Evolutionary conservation across 257 asterid species (phyloP).

Genomic region (Solanum sejunctum): DNA sequence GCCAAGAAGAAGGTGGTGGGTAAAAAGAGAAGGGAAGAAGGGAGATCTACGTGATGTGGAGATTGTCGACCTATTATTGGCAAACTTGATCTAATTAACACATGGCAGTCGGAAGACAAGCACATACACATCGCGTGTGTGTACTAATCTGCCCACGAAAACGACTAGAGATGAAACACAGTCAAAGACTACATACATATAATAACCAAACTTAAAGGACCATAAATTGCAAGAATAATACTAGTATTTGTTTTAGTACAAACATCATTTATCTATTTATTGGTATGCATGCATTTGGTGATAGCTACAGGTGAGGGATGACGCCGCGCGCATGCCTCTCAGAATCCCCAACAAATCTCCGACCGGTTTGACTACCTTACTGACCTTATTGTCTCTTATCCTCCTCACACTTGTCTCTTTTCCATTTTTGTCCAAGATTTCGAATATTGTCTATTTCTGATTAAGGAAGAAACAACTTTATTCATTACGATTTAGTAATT

Average conservation of each 20-base stretch:
- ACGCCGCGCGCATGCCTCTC: slow-evolving; percentile 21
- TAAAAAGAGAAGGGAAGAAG: not conserved
- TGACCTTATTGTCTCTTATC: not conserved
- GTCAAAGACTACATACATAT: not conserved
- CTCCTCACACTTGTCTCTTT: not conserved
- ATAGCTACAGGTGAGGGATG: slow-evolving; percentile 2
- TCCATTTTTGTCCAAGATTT: not conserved
- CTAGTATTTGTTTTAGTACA: too few species aligned
- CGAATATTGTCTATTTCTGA: not conserved
- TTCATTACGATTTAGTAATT: too few species aligned
- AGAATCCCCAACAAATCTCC: slow-evolving; percentile 7
- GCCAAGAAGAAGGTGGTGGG: slow-evolving; percentile 10
- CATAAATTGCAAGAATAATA: too few species aligned
- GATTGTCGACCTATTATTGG: slow-evolving; percentile 1
- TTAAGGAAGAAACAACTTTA: too few species aligned
- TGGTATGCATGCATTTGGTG: not conserved
- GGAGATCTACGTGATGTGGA: not conserved
- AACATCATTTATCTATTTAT: not conserved
- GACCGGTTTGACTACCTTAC: slow-evolving; percentile 5
- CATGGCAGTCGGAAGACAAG: not conserved
- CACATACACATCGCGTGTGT: not conserved
- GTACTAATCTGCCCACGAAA: not conserved
- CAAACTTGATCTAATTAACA: not conserved
- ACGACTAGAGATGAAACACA: slow-evolving; percentile 2
- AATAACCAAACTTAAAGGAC: too few species aligned